phyloP scores from a whole-genome alignment of 495 filamentous ascomycete genomes.

The Daldinia concentrica region DNA sequence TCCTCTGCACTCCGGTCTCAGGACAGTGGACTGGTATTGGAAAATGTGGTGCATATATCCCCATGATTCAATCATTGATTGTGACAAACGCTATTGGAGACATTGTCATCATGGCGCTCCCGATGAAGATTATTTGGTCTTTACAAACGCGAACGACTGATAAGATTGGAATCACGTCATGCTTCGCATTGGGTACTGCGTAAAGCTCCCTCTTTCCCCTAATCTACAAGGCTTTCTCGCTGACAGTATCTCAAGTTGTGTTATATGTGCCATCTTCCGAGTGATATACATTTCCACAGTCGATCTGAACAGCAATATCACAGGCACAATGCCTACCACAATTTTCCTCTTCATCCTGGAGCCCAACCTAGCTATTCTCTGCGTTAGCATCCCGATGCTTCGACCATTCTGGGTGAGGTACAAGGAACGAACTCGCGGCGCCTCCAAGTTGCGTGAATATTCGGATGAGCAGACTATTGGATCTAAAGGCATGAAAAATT shows the following conservation, averaged over 20 bases:
- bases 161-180: constrained; percentile 56
- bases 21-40: constrained; percentile 33
- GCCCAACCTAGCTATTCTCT: constrained; percentile 26
- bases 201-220: constrained; percentile 44
- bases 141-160: constrained; percentile 59
- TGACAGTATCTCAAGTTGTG: constrained; percentile 15
- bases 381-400: constrained; percentile 34
- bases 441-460: constrained; percentile 16
- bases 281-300: constrained; percentile 29
- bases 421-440: constrained; percentile 18
- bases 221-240: neutral
- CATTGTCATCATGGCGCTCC: constrained; percentile 61
- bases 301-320: constrained; percentile 30
- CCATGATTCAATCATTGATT: constrained; percentile 55
- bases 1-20: constrained; percentile 49
- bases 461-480: constrained; percentile 12
- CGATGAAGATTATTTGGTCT: constrained; percentile 56
- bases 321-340: constrained; percentile 36
- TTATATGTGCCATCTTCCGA: constrained; percentile 30
- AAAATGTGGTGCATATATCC: constrained; percentile 25
- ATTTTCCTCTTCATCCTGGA: constrained; percentile 35
- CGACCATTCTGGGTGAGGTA: constrained; percentile 27
- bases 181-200: constrained; percentile 65
- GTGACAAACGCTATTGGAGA: constrained; percentile 65
- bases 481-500: constrained; percentile 3